Conservation (phyloP, 306 rosid genomes). For the Trifolium fragiferum region DNA sequence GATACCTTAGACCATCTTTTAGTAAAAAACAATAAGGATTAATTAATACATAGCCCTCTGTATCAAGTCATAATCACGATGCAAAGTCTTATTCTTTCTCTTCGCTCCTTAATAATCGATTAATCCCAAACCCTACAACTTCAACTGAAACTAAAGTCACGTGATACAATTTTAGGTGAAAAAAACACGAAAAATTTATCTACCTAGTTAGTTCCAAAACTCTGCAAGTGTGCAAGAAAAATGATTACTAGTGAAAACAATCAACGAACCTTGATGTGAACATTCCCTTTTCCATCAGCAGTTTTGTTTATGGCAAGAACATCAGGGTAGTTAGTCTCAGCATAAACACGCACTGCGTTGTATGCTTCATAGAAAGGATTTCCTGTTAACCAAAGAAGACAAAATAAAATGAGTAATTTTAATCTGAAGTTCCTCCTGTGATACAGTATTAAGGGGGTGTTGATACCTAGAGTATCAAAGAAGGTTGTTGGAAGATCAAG, state of each 20-base stretch:
- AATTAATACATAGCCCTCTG: neutral
- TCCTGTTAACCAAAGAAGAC: slow-evolving; percentile 63
- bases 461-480: slow-evolving; percentile 74
- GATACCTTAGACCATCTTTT: neutral
- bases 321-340: slow-evolving; percentile 76
- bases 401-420: slow-evolving; percentile 36
- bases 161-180: slow-evolving; percentile 16
- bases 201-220: neutral
- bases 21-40: neutral
- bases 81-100: neutral
- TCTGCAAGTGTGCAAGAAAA: slow-evolving; percentile 12
- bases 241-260: slow-evolving; percentile 26
- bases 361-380: slow-evolving; percentile 84
- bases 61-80: slow-evolving; percentile 8
- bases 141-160: slow-evolving; percentile 24
- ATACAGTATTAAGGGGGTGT: slow-evolving; percentile 30
- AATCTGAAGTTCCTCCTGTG: slow-evolving; percentile 34
- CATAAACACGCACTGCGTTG: slow-evolving; percentile 54
- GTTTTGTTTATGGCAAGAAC: slow-evolving; percentile 66
- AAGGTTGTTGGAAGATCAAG: slow-evolving; percentile 69
- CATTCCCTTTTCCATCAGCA: slow-evolving; percentile 58
- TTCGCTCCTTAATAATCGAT: neutral
- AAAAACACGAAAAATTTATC: neutral
- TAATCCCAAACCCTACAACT: neutral
- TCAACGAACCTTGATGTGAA: slow-evolving; percentile 71